A percentile compares a stretch with the other conserved stretches of the same genome.
phyloP scores from a whole-genome alignment of 208 protist genomes.

The Angomonas ambiguus region DNA sequence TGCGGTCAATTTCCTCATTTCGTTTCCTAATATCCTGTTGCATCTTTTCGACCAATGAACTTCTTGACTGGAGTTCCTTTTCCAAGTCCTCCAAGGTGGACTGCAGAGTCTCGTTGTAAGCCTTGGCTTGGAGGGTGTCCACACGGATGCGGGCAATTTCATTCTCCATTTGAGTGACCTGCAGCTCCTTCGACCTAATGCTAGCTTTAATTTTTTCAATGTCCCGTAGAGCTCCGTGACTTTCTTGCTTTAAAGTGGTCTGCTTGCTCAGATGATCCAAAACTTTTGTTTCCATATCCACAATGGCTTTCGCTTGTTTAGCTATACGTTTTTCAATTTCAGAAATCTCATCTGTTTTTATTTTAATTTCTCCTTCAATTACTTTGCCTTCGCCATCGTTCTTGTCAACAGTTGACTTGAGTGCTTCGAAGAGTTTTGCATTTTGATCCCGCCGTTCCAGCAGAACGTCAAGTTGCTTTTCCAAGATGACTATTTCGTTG shows the following conservation, averaged over 20 bases:
- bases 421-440: slow-evolving; percentile 62
- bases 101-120: slow-evolving; percentile 92
- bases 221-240: slow-evolving; percentile 79
- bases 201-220: slow-evolving; percentile 88
- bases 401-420: slow-evolving; percentile 80
- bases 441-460: slow-evolving; percentile 69
- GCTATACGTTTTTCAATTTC: slow-evolving; percentile 81
- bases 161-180: slow-evolving; percentile 94
- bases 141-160: slow-evolving; percentile 93
- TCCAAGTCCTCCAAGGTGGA: slow-evolving; percentile 80
- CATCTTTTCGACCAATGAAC: slow-evolving; percentile 91
- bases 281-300: slow-evolving; percentile 87
- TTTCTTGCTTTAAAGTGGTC: slow-evolving; percentile 92
- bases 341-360: slow-evolving; percentile 51
- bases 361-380: slow-evolving; percentile 78
- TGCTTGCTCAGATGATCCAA: slow-evolving; percentile 87
- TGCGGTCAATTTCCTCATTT: slow-evolving; percentile 95
- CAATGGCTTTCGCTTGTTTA: slow-evolving; percentile 77
- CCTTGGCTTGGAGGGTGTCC: slow-evolving; percentile 91
- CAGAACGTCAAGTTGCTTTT: slow-evolving; percentile 86
- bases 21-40: slow-evolving; percentile 93
- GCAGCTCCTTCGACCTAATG: slow-evolving; percentile 92
- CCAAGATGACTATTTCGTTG: slow-evolving; percentile 86
- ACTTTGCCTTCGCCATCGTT: slow-evolving; percentile 74
- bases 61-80: slow-evolving; percentile 88